Base-by-base conservation (phyloP, 306 rosid species). In the Rubus idaeus region DNA sequence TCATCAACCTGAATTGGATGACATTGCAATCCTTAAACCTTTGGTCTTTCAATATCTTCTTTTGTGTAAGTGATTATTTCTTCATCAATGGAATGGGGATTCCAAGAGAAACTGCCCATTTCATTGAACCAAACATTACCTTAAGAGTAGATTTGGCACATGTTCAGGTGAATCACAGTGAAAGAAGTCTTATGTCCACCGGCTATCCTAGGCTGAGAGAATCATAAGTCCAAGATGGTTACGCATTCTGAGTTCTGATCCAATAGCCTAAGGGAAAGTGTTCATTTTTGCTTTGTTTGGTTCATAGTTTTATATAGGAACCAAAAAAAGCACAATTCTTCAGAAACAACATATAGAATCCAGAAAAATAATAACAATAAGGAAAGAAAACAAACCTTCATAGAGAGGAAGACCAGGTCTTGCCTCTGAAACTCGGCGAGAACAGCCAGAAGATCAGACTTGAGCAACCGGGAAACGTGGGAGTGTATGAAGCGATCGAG, bases 391-490 rank as follows among this genome's bases (percentile, higher is more conserved):
- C 46, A 14, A 47, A 93, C 97, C 93, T 87, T 92, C 83, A 92
- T 80, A 83, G 75, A 88, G 78, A 92, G 91, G 77, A 90, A 90
- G 89, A 92, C 83, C 82, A 81, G 92, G 70, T 86, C 87, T 81
- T 88, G 97, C 20, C 96, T 78, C 82, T 92, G 93, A 55, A 92
- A 85, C 86, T 92, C 97, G 0, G 86, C 89, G 0, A 92, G 92
- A 30, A 90, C 95, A 4, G 97, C 82, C 1, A 92, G 78, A 8
- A 92, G 97, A 70, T 92, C 97, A 10, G 98, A 90, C 85, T 89
- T 91, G 79, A 94, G 97, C 88, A 91, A 82, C 68, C 98, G 93
- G 41, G 96, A 94, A 40, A 94, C 89, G 46, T 84, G 88, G 76
- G 91, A 85, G 67, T 78, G 85, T 37, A 94, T 81, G 86, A 83